Conservation (phyloP, 371 early-diverging fungal genomes). For the Mucor irregularis region DNA sequence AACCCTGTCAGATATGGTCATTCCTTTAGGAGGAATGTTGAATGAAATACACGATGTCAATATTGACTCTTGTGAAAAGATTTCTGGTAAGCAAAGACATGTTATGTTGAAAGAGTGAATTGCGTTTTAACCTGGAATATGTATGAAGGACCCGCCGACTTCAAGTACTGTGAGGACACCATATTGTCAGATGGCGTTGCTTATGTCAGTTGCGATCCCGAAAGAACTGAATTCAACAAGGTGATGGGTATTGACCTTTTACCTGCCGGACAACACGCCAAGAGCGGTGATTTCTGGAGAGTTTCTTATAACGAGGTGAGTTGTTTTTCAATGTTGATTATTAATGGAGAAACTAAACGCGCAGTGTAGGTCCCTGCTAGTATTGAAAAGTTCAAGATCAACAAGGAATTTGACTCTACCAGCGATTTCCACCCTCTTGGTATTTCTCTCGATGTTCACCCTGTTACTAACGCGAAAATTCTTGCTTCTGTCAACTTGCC, state of each 20-base stretch:
- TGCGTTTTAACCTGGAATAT: background rate
- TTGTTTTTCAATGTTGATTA: too few relatives aligned
- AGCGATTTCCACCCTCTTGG: slow-evolving; percentile 30
- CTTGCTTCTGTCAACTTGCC: slow-evolving; percentile 28
- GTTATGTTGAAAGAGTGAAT: background rate
- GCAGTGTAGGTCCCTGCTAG: slow-evolving; percentile 12
- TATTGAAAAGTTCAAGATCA: slow-evolving; percentile 16
- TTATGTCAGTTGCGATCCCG: slow-evolving; percentile 40
- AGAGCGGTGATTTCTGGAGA: slow-evolving; percentile 32
- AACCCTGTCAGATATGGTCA: slow-evolving; percentile 2
- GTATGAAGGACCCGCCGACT: slow-evolving; percentile 25
- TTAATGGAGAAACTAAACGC: too few relatives aligned
- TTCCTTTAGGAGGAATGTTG: slow-evolving; percentile 8
- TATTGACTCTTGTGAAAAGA: slow-evolving; percentile 18
- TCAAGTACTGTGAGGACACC: slow-evolving; percentile 37
- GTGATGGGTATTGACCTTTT: slow-evolving; percentile 27
- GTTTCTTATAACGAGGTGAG: slow-evolving; percentile 30
- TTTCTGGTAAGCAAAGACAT: slow-evolving; percentile 12
- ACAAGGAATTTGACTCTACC: background rate
- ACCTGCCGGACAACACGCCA: background rate
- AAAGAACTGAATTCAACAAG: slow-evolving; percentile 22
- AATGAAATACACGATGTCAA: slow-evolving; percentile 4
- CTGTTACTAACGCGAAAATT: background rate
- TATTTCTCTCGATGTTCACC: slow-evolving; percentile 19
- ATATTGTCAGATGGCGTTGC: slow-evolving; percentile 25